Evolutionary conservation across 129 eudicot genomes (phyloP).

Genomic region (Pulicaria dysenterica): DNA sequence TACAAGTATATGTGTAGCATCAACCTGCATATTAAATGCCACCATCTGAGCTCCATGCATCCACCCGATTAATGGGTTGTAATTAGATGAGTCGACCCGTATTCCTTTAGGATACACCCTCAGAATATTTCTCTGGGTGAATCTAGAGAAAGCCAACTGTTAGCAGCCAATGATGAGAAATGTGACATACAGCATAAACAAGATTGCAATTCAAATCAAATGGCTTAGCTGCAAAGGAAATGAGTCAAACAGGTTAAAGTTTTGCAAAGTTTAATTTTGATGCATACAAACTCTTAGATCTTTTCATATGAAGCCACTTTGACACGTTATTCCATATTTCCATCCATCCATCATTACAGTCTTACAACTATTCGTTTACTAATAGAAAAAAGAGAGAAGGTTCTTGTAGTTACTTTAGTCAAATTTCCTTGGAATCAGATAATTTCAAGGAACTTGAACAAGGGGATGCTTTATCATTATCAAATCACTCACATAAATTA

Average conservation of each 20-base stretch:
- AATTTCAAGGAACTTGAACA: not conserved
- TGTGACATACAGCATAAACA: not conserved
- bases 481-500: not conserved
- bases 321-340: no score
- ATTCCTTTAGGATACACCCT: conserved; percentile 82
- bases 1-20: conserved; percentile 25
- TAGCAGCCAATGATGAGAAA: conserved; percentile 15
- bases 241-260: no score
- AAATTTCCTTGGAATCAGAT: conserved; percentile 4
- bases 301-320: no score
- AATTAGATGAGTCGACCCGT: conserved; percentile 74
- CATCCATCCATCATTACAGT: no score
- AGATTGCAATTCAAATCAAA: not conserved
- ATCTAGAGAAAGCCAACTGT: conserved; percentile 40
- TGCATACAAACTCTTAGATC: no score
- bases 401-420: no score
- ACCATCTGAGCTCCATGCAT: conserved; percentile 95
- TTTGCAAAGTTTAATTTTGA: no score
- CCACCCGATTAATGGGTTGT: conserved; percentile 76
- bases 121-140: conserved; percentile 71
- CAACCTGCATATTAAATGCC: conserved; percentile 92
- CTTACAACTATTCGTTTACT: not conserved
- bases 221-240: no score
- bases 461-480: not conserved
- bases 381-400: no score